Percentiles rank a stretch among this genome's conserved stretches.
Evolutionary conservation across 371 early-diverging fungal species (phyloP).

Genomic region (Syncephalastrum monosporum): DNA sequence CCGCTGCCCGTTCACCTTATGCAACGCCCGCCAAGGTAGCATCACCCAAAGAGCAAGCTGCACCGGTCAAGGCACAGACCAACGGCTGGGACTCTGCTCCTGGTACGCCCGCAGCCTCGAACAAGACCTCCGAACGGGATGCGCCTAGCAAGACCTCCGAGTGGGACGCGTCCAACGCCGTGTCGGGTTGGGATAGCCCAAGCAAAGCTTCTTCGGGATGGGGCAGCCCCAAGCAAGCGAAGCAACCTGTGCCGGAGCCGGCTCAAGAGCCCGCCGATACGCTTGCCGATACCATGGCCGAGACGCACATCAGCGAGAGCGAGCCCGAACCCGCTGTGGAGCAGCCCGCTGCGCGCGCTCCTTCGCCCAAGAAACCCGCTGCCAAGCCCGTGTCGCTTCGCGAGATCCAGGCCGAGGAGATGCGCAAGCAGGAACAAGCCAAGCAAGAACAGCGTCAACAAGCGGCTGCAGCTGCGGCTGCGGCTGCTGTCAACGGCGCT

Average conservation of each 20-base stretch:
- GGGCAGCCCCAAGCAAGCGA: too few relatives aligned
- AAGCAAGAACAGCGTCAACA: constrained; percentile 15
- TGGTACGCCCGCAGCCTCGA: constrained; percentile 26
- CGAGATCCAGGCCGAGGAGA: constrained; percentile 51
- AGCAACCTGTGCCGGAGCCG: too few relatives aligned
- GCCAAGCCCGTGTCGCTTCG: constrained; percentile 40
- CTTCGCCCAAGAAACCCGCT: constrained; percentile 11
- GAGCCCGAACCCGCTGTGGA: too few relatives aligned
- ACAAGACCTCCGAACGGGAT: constrained; percentile 14
- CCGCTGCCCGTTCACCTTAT: constrained; percentile 5
- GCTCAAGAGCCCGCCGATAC: too few relatives aligned
- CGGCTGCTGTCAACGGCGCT: constrained; percentile 5
- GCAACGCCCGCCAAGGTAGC: not conserved
- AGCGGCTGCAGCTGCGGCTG: constrained; percentile 5
- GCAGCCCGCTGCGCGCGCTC: not conserved
- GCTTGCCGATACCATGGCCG: too few relatives aligned
- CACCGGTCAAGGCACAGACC: constrained; percentile 10
- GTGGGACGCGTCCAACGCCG: too few relatives aligned
- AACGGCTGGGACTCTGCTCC: constrained; percentile 41
- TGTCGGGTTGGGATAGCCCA: too few relatives aligned
- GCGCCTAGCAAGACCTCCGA: constrained; percentile 13
- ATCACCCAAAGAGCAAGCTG: constrained; percentile 8
- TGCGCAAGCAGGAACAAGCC: constrained; percentile 41
- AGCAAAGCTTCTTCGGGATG: too few relatives aligned
- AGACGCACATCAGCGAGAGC: too few relatives aligned